Base-by-base conservation (phyloP, 495 filamentous ascomycete species). In the Penicillium malachiteum region DNA sequence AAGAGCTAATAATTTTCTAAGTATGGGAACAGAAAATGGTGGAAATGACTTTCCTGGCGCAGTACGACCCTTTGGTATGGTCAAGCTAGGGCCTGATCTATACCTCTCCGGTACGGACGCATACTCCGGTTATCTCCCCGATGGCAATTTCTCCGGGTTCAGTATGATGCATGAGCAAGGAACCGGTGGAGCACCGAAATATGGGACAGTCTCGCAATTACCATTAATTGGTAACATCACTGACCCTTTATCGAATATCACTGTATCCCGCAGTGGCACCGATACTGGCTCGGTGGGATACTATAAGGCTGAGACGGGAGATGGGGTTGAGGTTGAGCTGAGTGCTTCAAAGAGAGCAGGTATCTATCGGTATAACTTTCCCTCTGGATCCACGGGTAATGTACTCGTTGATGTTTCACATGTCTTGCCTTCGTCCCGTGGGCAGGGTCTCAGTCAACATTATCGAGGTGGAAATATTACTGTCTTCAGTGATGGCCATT, bases 151-250 rank as follows among this genome's bases (percentile, higher is more conserved):
- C 58, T 84, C 80, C 7, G 87, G 84, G 8, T 89, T 90, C 67
- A 86, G 82, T 40, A 73, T 89, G 76, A 85, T 88, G 77, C 87
- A 91, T 60, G 87, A 90, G 65, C 84, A 81, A 48, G 87, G 87
- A 3, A 91, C 85, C 8, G 88, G 88, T 2, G 87, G 87, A 11
- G 86, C 86, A 3, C 86, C 87, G 1, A 90, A 89, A 68, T 91
- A 90, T 54, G 87, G 87, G 0, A 84, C 70, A 2, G 83, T 90
- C 14, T 75, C 81, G 5, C 87, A 90, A 58, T 75, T 89, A 64
- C 86, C 87, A 1, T 68, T 84, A 2, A 52, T 80, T 0, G 80
- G 82, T 2, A 69, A 77, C 14, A 63, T 85, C 52, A 54, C 51
- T 5, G 79, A 90, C 43, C 84, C 85, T 11, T 70, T 88, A n/a